Conservation (phyloP, 208 protist genomes). For the Trypanosomatidae sp. region DNA sequence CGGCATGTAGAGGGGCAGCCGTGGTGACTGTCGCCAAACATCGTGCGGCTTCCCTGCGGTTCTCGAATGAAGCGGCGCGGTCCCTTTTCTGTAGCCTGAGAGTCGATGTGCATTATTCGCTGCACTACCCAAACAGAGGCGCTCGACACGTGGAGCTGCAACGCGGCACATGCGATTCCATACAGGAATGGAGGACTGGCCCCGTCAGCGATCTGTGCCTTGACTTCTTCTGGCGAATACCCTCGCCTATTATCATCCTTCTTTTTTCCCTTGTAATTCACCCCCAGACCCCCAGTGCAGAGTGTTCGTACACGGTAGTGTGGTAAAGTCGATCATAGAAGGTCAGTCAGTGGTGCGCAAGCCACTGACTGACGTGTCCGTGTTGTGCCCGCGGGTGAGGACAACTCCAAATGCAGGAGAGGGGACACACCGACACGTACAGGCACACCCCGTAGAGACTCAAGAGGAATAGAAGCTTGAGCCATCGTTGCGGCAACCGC, state of each 20-base stretch:
- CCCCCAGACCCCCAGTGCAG: not conserved
- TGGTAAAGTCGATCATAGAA: not conserved
- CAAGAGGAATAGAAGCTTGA: not conserved
- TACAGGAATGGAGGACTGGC: not conserved
- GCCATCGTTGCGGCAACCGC: not conserved
- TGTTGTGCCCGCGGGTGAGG: not conserved
- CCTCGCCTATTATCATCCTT: not conserved
- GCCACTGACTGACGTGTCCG: not conserved
- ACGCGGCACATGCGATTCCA: not conserved
- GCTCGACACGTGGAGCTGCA: not conserved
- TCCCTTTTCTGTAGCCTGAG: not conserved
- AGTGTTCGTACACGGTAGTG: not conserved
- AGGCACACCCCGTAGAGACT: conserved; percentile 1
- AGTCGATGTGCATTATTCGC: not conserved
- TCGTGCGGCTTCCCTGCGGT: not conserved
- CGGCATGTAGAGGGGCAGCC: not conserved
- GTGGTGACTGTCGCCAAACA: not conserved
- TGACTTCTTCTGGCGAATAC: not conserved
- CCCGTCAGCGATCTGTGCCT: not conserved
- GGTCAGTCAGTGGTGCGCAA: not conserved
- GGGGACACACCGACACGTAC: not conserved
- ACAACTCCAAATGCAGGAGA: not conserved
- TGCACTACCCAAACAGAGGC: not conserved
- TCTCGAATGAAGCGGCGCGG: not conserved
- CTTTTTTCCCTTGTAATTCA: not conserved